Base-by-base conservation (phyloP, 208 protist genomes). In the Trypanosoma cruzi region DNA sequence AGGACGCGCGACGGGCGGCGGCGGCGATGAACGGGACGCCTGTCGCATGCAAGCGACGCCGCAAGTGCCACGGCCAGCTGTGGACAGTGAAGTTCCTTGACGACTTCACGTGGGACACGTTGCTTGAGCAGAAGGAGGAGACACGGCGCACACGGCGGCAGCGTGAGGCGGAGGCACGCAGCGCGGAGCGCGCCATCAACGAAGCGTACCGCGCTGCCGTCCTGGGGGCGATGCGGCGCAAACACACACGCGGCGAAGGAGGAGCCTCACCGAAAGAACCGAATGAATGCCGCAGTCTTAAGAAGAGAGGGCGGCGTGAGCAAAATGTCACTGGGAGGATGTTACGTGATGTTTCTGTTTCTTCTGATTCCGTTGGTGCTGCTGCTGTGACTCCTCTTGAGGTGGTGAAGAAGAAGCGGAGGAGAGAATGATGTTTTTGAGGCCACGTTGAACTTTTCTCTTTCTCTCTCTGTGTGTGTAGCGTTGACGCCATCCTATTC, bases 11-110 rank as follows among this genome's bases (percentile, higher is more conserved):
- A 16, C 20, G 68, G 24, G 83, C 85, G 14, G 90, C 90, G 64
- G 58, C 76, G 24, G 79, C 72, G 26, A 78, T 87, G 55, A 95
- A 95, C 71, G 89, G 92, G 73, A 79, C 75, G 22, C 71, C 85
- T 2, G 79, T 95, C 2, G 81, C 80, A 16, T 84, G 83, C 52
- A 86, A 84, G 66, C 80, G 87, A 13, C 80, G 78, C 48, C 86
- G 90, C 6, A 66, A 73, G 36, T 92, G 90, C 73, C 78, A 81
- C 67, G 90, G 87, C 5, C 80, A 93, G 74, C 74, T 95, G 64
- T 95, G 90, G 88, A 90, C 76, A 6, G 87, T 95, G 3, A 76
- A 82, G 60, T 90, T 82, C 57, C 74, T 89, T 44, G 63, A 77
- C 0, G 79, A 73, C 29, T 81, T 92, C 55, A 82, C 82, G 46